Conservation (phyloP, 257 asterid genomes). For the Thymus quinquecostatus region DNA sequence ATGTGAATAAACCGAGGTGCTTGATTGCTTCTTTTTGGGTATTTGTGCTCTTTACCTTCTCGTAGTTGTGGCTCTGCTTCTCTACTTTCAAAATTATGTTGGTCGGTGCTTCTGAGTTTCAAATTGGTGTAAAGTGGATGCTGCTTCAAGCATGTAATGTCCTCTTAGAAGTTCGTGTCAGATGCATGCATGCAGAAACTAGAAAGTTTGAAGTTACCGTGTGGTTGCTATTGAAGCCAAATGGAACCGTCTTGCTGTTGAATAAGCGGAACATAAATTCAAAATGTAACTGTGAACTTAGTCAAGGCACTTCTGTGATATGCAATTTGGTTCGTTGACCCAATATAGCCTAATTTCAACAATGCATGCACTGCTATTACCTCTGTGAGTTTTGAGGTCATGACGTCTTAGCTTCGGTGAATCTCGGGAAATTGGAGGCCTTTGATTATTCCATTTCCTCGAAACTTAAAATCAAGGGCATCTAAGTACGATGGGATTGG, state of each 20-base stretch:
- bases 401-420: slow-evolving; percentile 18
- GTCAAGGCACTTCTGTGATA: slow-evolving; percentile 19
- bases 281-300: slow-evolving; percentile 22
- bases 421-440: slow-evolving; percentile 18
- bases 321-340: slow-evolving; percentile 22
- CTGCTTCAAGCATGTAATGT: slow-evolving; percentile 19
- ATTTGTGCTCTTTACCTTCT: slow-evolving; percentile 40
- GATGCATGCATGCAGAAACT: slow-evolving; percentile 31
- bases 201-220: slow-evolving; percentile 26
- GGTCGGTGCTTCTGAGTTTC: slow-evolving; percentile 27
- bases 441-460: slow-evolving; percentile 15
- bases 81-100: slow-evolving; percentile 37
- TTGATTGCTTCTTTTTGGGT: not conserved
- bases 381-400: slow-evolving; percentile 29
- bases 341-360: slow-evolving; percentile 8
- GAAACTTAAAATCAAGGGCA: slow-evolving; percentile 14
- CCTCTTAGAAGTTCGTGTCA: slow-evolving; percentile 33
- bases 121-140: slow-evolving; percentile 25
- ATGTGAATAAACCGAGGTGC: slow-evolving; percentile 71
- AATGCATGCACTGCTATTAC: slow-evolving; percentile 19
- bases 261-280: slow-evolving; percentile 17
- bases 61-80: slow-evolving; percentile 45
- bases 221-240: slow-evolving; percentile 29
- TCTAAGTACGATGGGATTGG: not conserved
- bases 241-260: slow-evolving; percentile 21